Evolutionary conservation across 768 basidiomycete species (phyloP).

Genomic region (Royoungia palumana): DNA sequence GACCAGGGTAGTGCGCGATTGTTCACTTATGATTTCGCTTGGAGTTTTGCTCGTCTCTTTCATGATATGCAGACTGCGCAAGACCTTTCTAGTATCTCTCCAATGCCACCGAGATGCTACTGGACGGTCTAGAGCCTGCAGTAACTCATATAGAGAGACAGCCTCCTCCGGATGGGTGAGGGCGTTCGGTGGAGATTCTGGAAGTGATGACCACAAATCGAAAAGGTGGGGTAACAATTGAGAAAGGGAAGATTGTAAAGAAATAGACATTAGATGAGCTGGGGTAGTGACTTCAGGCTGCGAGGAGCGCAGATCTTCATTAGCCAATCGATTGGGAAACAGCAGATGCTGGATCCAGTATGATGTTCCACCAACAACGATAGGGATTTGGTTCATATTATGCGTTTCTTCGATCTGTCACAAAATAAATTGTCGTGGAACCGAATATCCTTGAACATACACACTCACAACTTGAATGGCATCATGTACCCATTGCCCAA

Average conservation of each 20-base stretch:
- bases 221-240: constrained; percentile 47
- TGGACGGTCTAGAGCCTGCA: constrained; percentile 64
- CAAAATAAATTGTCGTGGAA: neutral
- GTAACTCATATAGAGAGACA: constrained; percentile 60
- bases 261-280: constrained; percentile 28
- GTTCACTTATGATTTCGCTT: constrained; percentile 67
- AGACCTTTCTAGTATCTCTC: constrained; percentile 88
- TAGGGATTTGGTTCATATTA: constrained; percentile 61
- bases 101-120: constrained; percentile 92
- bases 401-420: constrained; percentile 75
- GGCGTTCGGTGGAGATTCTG: constrained; percentile 57
- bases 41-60: constrained; percentile 62
- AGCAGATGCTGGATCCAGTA: constrained; percentile 98
- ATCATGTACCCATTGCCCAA: constrained; percentile 86
- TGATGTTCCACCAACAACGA: constrained; percentile 92
- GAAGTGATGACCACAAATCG: constrained; percentile 53
- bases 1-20: constrained; percentile 41
- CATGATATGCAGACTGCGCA: constrained; percentile 74
- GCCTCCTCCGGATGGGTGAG: constrained; percentile 52
- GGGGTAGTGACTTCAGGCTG: constrained; percentile 3
- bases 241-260: constrained; percentile 40
- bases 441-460: neutral
- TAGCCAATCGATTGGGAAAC: constrained; percentile 72
- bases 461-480: constrained; percentile 68
- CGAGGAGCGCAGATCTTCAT: constrained; percentile 17